These are phyloP conservation scores for Mrakia frigida DNA, from an alignment of 768 basidiomycete genomes.

Conservation along the genomic window DNA sequence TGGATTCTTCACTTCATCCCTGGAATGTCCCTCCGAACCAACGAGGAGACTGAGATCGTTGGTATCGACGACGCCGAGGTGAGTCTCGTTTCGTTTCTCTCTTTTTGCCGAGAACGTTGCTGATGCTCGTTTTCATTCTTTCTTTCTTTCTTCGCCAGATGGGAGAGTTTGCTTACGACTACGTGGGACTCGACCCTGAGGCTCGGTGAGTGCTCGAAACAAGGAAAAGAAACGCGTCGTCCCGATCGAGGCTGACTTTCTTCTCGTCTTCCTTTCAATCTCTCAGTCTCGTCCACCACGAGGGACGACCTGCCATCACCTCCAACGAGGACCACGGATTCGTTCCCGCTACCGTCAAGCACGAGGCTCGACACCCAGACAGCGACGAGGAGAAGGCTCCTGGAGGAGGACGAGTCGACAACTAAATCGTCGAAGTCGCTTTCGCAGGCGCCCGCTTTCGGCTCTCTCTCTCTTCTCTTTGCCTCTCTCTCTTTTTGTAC, in stretches of 20 bases:
- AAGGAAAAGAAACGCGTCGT: too few relatives aligned
- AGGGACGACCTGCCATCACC: constrained; percentile 28
- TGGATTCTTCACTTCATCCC: constrained; percentile 47
- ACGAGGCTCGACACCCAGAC: constrained; percentile 22
- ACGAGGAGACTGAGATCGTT: constrained; percentile 45
- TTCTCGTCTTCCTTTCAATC: not conserved
- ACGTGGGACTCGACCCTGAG: constrained; percentile 65
- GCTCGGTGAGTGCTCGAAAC: not conserved
- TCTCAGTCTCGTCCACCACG: constrained; percentile 42
- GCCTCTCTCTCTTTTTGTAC: not conserved
- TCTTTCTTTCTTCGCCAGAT: not conserved
- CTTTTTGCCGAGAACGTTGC: not conserved
- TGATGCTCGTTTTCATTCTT: not conserved
- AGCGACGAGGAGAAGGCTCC: constrained; percentile 32
- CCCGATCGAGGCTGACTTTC: not conserved
- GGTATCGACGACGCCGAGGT: constrained; percentile 57
- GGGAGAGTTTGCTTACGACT: constrained; percentile 49
- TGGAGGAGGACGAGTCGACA: constrained; percentile 40
- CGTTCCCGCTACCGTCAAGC: constrained; percentile 21
- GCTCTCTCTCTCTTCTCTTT: not conserved
- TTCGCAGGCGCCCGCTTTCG: too few relatives aligned
- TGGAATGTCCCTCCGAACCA: constrained; percentile 41
- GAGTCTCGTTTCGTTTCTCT: constrained; percentile 51
- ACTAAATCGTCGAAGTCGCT: too few relatives aligned
- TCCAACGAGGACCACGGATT: constrained; percentile 36